Evolutionary conservation across 176 grass and related monocot genomes (phyloP).

Genomic region (Oryza australiensis): DNA sequence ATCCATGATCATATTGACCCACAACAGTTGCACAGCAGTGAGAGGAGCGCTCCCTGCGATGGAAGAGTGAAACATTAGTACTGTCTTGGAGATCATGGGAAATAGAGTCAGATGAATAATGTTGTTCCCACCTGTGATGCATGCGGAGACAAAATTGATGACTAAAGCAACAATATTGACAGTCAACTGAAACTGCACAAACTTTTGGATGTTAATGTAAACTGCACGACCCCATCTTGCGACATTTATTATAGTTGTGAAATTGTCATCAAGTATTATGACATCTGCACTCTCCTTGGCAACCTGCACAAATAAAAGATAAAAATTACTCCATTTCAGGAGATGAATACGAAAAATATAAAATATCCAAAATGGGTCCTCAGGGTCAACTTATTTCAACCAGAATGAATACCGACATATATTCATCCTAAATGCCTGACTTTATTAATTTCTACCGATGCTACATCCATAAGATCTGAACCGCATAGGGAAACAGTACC

Average conservation of each 20-base stretch:
- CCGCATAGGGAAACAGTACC: conserved; percentile 46
- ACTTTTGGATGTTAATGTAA: conserved; percentile 95
- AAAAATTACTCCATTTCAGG: neutral
- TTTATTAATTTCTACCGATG: conserved; percentile 9
- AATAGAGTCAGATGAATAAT: neutral
- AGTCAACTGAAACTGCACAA: conserved; percentile 95
- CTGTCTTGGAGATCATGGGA: neutral
- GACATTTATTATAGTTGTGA: conserved; percentile 80
- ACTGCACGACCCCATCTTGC: conserved; percentile 77
- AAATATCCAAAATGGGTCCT: neutral
- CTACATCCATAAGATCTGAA: conserved; percentile 11
- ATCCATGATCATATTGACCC: conserved; percentile 99
- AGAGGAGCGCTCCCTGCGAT: conserved; percentile 78
- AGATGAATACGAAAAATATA: neutral
- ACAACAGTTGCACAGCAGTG: conserved; percentile 91
- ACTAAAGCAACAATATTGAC: conserved; percentile 89
- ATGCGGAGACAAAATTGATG: conserved; percentile 82
- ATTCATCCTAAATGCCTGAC: neutral
- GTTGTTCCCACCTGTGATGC: conserved; percentile 54
- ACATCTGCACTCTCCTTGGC: conserved; percentile 90
- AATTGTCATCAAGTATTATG: conserved; percentile 88
- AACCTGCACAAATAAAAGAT: conserved; percentile 43
- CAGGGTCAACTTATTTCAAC: neutral
- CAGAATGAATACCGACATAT: neutral
- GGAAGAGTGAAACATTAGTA: conserved; percentile 8